A percentile compares a stretch with the other conserved stretches of the same genome.
phyloP scores from a whole-genome alignment of 164 flowering plant species.

The Saururus chinensis region DNA sequence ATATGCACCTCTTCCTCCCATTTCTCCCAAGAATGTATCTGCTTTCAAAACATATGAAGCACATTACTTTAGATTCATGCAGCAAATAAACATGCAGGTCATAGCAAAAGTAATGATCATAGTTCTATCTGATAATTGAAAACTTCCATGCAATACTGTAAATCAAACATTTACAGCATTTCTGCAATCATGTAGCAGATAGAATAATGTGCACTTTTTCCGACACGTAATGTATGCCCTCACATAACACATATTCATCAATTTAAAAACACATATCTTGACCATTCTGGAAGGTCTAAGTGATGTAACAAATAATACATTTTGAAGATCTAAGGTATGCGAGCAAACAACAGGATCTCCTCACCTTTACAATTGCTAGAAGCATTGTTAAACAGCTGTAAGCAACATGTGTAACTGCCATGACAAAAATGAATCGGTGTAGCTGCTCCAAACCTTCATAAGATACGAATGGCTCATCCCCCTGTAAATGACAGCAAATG shows the following conservation, averaged over 20 bases:
- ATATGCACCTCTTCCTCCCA: conserved; percentile 94
- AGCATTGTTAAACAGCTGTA: conserved; percentile 98
- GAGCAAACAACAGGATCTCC: not conserved
- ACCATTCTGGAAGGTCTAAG: not conserved
- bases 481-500: conserved; percentile 23
- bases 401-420: conserved; percentile 94
- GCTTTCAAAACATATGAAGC: conserved; percentile 2
- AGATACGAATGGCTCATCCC: conserved; percentile 92
- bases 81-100: not conserved
- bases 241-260: not conserved
- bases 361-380: conserved; percentile 94
- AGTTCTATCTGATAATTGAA: not conserved
- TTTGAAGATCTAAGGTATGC: not conserved
- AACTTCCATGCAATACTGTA: not conserved
- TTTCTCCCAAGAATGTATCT: conserved; percentile 90
- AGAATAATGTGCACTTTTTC: too few relatives aligned
- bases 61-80: not conserved
- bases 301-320: not conserved
- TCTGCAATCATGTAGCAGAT: not conserved
- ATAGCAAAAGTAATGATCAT: not conserved
- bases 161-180: not conserved
- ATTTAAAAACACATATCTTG: not conserved
- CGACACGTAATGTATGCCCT: not conserved
- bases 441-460: conserved; percentile 96
- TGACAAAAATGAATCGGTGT: conserved; percentile 94